Evolutionary conservation across 140 eudicot genomes (phyloP), one percentile per base, ranked within the genome.

Genomic region (Bidens hawaiensis): DNA sequence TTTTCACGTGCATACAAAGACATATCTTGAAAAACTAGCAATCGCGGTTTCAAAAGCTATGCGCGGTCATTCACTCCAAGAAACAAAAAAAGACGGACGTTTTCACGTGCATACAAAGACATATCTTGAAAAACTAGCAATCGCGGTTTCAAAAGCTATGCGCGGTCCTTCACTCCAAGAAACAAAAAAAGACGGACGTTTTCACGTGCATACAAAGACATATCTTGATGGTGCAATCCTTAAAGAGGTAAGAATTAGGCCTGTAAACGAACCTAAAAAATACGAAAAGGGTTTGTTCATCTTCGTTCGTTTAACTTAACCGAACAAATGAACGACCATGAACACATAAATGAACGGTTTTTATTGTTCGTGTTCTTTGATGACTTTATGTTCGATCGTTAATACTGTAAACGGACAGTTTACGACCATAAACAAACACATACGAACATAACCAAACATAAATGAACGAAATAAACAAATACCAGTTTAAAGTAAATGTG

Each of bases 161-260:
- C 84, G 97, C 19, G 78, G 97, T 64, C 97, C 83, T 79, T 94
- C 99, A 42, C 78, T 94, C 34, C 99, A 94, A 67, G 99, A 94
- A 79, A 94, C 99, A 64, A 88, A 88, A 74, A 94, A 83, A 43
- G 99, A 94, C 64, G 99, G 99, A 11, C 95, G 99, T 46, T 88
- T 94, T 66, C 99, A 88, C 81, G 99, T 94, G 47, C 94, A 88
- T 59, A 88, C 99, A 52, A 94, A 81, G 78, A 94, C 97, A 11
- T 94, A 81, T 85, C 79, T 94, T 41, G 99, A 94, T 83, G 97
- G 99, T 59, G 95, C 99, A 24, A 83, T 94, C 71, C 95, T 94
- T 61, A 94, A 79, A 82, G 99, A 94, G 94, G 99, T 85, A 50
- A n/a, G n/a, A n/a, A n/a, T n/a, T n/a, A n/a, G n/a, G n/a, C n/a